phyloP scores from a whole-genome alignment of 2,329 filamentous ascomycete genomes.

The Didymella exigua region DNA sequence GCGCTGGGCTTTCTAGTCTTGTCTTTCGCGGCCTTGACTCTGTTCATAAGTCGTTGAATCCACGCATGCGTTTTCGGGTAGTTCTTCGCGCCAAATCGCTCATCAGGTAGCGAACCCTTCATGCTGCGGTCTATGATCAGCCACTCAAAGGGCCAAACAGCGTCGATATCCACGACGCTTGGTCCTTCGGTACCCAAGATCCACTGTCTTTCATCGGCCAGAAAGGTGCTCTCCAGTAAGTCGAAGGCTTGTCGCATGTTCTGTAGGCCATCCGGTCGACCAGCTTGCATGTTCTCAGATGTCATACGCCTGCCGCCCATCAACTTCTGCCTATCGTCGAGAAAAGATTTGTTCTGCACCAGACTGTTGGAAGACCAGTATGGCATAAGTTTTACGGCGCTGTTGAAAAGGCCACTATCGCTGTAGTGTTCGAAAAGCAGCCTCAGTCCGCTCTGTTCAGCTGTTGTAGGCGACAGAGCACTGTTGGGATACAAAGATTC shows the following conservation, averaged over 20 bases:
- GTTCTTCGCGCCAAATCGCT: constrained; percentile 57
- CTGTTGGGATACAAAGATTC: constrained; percentile 29
- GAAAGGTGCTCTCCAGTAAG: constrained; percentile 65
- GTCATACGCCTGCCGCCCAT: constrained; percentile 52
- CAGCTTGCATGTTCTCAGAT: constrained; percentile 46
- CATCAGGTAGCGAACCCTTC: constrained; percentile 61
- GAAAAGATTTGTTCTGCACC: constrained; percentile 63
- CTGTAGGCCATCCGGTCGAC: constrained; percentile 62
- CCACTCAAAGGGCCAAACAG: constrained; percentile 72
- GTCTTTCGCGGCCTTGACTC: constrained; percentile 52
- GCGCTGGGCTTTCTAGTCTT: constrained; percentile 51
- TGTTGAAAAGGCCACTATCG: constrained; percentile 63
- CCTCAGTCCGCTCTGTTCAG: constrained; percentile 55
- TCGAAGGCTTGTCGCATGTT: constrained; percentile 62
- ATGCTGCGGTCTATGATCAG: constrained; percentile 49
- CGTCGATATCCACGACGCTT: constrained; percentile 70
- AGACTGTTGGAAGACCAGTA: constrained; percentile 58
- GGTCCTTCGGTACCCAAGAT: constrained; percentile 60
- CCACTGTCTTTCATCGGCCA: constrained; percentile 72
- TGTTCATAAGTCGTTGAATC: constrained; percentile 65
- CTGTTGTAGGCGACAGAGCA: constrained; percentile 18
- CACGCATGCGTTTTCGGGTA: constrained; percentile 69
- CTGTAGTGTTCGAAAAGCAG: constrained; percentile 63
- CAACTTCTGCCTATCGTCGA: constrained; percentile 61
- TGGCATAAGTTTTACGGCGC: constrained; percentile 63